Evolutionary conservation across 2,329 filamentous ascomycete species (phyloP), one percentile per base, ranked within the genome.

Genomic region (Paecilomyces dactylethromorphus): DNA sequence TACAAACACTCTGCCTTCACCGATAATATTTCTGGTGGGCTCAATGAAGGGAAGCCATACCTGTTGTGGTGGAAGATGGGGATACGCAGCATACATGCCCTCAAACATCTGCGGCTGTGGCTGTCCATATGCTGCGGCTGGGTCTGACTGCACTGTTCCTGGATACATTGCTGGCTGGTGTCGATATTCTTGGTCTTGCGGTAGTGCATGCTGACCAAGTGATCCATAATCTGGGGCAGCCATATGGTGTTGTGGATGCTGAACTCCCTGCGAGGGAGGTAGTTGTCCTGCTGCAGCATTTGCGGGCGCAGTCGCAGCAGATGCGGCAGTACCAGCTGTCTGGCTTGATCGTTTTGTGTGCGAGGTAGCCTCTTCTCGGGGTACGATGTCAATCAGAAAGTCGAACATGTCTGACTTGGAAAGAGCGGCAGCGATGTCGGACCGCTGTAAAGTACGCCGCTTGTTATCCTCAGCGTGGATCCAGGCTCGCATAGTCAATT

Each of bases 341-440:
- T 79, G 78, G 54, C 77, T 81, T 6, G 87, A 82, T 64, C 92
- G 83, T 79, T 96, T 97, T 49, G 92, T 85, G 71, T 92, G 91
- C 22, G 89, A 87, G 10, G 90, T 84, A 35, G 93, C 92, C 75
- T 99, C 94, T 74, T 99, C 94, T 56, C 94, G 88, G 3, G 94
- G 94, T 5, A 99, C 94, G 62, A 99, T 99, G 72, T 99, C 94
- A 73, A 99, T 99, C 60, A 99, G 82, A 78, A 99, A 99, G 78
- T 99, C 94, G 75, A 99, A 99, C 94, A 99, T 99, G 79, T 99
- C 94, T 22, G 92, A 97, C 78, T 99, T 99, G 60, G 91, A 90
- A 24, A 99, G 82, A 13, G 94, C 94, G 11, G 92, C 95, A 22
- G 94, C 94, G 72, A 99, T 99, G 71, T 99, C 94, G 59, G 91